These are phyloP conservation scores for Rutstroemia sp. DNA, from an alignment of 2,329 filamentous ascomycete genomes.

Conservation along the genomic window DNA sequence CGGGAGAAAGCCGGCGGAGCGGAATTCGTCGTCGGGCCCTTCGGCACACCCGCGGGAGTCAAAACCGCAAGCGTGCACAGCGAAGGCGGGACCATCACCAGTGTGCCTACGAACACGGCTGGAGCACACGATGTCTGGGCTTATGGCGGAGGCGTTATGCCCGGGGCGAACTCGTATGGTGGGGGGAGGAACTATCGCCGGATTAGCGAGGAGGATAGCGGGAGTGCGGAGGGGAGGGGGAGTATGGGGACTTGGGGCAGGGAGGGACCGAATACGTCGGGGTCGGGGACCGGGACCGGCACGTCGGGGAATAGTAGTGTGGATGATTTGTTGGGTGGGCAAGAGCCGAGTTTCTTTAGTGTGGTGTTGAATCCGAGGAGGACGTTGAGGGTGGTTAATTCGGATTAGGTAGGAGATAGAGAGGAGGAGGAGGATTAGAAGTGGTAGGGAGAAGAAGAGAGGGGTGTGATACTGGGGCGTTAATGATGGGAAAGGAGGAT, in stretches of 20 bases:
- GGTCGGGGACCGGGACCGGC: constrained; percentile 19
- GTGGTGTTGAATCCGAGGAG: constrained; percentile 61
- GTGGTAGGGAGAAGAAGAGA: neutral
- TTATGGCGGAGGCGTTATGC: constrained; percentile 21
- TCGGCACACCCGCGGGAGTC: neutral
- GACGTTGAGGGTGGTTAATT: constrained; percentile 62
- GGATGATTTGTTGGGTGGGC: constrained; percentile 52
- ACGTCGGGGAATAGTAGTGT: constrained; percentile 33
- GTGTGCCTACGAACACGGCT: neutral
- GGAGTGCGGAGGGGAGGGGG: constrained; percentile 8
- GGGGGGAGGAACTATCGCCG: constrained; percentile 9
- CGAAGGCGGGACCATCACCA: neutral
- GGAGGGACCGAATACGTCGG: neutral
- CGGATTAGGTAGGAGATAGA: constrained; percentile 16
- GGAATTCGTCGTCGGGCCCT: neutral
- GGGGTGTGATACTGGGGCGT: too few species aligned
- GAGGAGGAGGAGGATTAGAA: neutral
- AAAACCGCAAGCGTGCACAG: neutral
- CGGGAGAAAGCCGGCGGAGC: neutral
- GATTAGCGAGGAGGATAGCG: constrained; percentile 26
- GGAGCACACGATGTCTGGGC: constrained; percentile 2
- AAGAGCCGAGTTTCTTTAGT: constrained; percentile 65
- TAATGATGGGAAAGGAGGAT: neutral
- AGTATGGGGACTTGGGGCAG: constrained; percentile 29
- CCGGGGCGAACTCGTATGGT: constrained; percentile 7